Base-by-base conservation (phyloP, 495 filamentous ascomycete species). In the Penicillium pancosmium region DNA sequence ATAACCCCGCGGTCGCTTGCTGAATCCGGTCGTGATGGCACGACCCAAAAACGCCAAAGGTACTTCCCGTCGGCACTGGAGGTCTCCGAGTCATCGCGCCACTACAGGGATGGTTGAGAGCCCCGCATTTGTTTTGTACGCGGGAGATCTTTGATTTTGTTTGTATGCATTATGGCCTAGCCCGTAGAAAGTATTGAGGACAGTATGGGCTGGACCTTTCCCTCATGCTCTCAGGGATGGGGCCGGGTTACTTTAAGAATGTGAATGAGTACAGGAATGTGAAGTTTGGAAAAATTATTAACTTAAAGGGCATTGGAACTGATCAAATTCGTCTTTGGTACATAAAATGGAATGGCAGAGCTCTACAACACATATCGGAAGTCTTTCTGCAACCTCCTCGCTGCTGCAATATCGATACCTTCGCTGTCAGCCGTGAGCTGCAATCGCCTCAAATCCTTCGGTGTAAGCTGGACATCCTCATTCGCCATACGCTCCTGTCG, bases 401-500 rank as follows among this genome's bases (percentile, higher is more conserved):
- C 80, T 6, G 72, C 70, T 0, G 70, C 75, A 61, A 82, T 55
- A 52, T 80, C 78, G 58, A 80, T 78, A 0, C 75, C 79, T 61
- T 83, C 80, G 27, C 75, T 51, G 34, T 78, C 78, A 7, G 80
- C 80, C 15, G 79, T 79, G 48, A 69, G 66, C 66, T 79, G 68
- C 68, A 83, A 57, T 43, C 71, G 66, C 55, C 62, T 63, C 50
- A 77, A 34, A 31, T 84, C 77, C 57, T 75, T 73, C 18, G 74
- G 74, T 11, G 66, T 72, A 36, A 82, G 60, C 41, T 70, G 67
- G 0, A 66, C 64, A 46, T 79, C 75, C 55, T 73, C 71, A 52
- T 78, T 68, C 62, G 81, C 79, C 67, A 82, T 49, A 5, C 75
- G 65, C 57, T 73, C 78, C 58, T 80, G 73, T 18, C 66, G 68